Percentiles rank a stretch among this genome's conserved stretches.
These are phyloP conservation scores for Colletotrichum coccodes DNA, from an alignment of 2,329 filamentous ascomycete genomes.

Conservation along the genomic window DNA sequence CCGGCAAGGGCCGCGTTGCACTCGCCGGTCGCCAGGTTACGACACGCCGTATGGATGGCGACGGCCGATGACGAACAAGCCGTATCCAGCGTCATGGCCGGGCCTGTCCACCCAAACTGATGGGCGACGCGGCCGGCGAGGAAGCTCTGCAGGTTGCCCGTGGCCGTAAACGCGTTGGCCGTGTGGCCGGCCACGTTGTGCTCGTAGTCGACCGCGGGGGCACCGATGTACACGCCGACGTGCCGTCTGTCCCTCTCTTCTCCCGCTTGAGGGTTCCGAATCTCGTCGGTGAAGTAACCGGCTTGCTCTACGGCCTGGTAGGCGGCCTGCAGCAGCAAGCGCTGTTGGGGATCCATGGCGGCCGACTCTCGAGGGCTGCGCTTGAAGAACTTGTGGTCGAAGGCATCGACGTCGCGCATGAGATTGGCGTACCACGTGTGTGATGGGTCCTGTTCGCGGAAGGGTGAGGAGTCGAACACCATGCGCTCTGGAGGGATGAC, in stretches of 20 bases:
- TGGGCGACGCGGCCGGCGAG: conserved; percentile 46
- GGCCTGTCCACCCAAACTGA: conserved; percentile 50
- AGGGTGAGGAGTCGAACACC: too few species aligned
- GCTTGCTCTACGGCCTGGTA: conserved; percentile 50
- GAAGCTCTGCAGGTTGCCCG: conserved; percentile 46
- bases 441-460: too few species aligned
- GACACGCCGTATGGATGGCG: too few species aligned
- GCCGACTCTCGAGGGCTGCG: conserved; percentile 45
- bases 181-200: conserved; percentile 49
- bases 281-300: conserved; percentile 38
- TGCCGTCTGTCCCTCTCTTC: conserved; percentile 25
- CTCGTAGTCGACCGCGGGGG: conserved; percentile 53
- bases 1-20: conserved; percentile 48
- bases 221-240: conserved; percentile 51
- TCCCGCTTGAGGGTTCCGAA: too few species aligned
- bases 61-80: conserved; percentile 50
- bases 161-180: conserved; percentile 48
- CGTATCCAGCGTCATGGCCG: conserved; percentile 47
- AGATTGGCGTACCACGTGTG: conserved; percentile 38
- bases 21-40: too few species aligned
- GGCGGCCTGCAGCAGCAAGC: conserved; percentile 48
- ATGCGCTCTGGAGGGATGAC: too few species aligned
- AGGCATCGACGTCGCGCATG: conserved; percentile 36
- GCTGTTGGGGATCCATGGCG: conserved; percentile 53
- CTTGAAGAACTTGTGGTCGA: conserved; percentile 53